phyloP scores from a whole-genome alignment of 2,329 filamentous ascomycete genomes.

The Hypoxylon sp. region DNA sequence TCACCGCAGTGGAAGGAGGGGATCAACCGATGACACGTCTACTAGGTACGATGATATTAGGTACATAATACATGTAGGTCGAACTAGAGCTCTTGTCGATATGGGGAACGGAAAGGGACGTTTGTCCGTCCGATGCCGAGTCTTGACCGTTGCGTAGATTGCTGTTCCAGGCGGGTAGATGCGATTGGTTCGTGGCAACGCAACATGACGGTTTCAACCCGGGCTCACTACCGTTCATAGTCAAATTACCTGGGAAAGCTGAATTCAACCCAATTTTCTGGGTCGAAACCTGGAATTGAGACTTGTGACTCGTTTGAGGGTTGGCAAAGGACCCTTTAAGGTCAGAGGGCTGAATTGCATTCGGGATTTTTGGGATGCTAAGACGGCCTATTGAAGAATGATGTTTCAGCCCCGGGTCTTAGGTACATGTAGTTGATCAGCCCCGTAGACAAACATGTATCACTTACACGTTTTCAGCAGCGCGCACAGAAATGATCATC shows the following conservation, averaged over 20 bases:
- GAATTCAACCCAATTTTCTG: slow-evolving; percentile 12
- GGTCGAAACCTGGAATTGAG: slow-evolving; percentile 32
- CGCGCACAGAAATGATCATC: slow-evolving; percentile 4
- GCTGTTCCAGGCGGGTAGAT: slow-evolving; percentile 10
- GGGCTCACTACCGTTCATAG: slow-evolving; percentile 13
- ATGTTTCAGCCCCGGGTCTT: slow-evolving; percentile 27
- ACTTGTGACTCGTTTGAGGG: slow-evolving; percentile 29
- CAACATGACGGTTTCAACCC: slow-evolving; percentile 22
- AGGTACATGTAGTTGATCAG: background rate
- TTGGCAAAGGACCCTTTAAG: slow-evolving; percentile 14
- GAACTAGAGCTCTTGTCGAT: slow-evolving; percentile 4
- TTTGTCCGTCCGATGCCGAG: slow-evolving; percentile 17
- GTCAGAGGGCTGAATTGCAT: slow-evolving; percentile 12
- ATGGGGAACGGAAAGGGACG: slow-evolving; percentile 12
- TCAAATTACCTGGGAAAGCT: slow-evolving; percentile 3
- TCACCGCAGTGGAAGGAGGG: background rate
- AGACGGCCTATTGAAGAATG: slow-evolving; percentile 22
- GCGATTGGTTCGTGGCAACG: slow-evolving; percentile 20
- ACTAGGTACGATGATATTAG: background rate
- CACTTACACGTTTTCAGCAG: background rate
- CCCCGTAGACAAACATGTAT: slow-evolving; percentile 7
- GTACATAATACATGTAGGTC: too few relatives aligned
- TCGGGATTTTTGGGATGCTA: slow-evolving; percentile 18
- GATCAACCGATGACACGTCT: background rate
- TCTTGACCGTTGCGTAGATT: slow-evolving; percentile 12